Evolutionary conservation across 345 rosid genomes (phyloP).

Genomic region (Syzygium grande): DNA sequence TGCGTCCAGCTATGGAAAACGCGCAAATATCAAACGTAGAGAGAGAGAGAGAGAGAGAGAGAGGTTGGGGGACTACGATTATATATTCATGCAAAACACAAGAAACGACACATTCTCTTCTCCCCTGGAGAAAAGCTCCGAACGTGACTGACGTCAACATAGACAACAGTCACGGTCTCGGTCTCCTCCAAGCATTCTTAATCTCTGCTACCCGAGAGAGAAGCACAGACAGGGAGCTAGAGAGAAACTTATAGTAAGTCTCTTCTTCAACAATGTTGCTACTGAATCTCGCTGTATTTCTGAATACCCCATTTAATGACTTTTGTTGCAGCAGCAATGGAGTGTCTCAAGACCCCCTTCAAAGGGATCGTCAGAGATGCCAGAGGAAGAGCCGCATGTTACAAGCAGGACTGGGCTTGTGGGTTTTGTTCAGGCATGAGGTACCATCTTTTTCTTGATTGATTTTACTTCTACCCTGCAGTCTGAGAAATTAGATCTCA

Average conservation of each 20-base stretch:
- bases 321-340: conserved; percentile 18
- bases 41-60: neutral
- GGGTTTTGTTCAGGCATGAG: conserved; percentile 40
- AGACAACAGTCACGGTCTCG: fast-evolving
- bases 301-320: neutral
- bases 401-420: conserved; percentile 59
- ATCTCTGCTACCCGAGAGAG: neutral
- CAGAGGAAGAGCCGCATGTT: conserved; percentile 50
- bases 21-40: neutral
- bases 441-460: conserved; percentile 11
- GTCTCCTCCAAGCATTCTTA: neutral
- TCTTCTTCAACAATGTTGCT: neutral
- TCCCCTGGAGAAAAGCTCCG: neutral
- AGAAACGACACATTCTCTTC: neutral
- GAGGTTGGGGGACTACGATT: neutral
- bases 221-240: neutral
- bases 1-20: neutral
- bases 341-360: conserved; percentile 40
- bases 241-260: neutral
- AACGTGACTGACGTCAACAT: neutral
- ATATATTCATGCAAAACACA: neutral
- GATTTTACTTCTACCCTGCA: neutral
- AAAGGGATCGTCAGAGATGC: conserved; percentile 57
- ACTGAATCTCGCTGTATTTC: neutral
- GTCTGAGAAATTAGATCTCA: neutral